Evolutionary conservation across 2,329 filamentous ascomycete genomes (phyloP).

Genomic region (Xylaria hypoxylon): DNA sequence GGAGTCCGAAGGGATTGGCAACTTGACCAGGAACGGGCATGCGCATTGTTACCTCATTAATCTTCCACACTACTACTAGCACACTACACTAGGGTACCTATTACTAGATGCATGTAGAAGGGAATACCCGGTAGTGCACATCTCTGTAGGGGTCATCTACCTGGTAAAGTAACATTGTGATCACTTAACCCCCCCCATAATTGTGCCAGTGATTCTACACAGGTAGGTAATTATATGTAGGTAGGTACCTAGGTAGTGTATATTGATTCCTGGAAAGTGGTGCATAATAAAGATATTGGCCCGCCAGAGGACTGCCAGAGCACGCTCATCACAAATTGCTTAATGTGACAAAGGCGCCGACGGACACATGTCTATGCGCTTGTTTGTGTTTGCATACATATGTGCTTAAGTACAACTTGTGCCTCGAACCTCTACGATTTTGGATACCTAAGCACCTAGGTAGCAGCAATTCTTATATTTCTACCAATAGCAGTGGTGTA

Average conservation of each 20-base stretch:
- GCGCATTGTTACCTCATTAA: constrained; percentile 16
- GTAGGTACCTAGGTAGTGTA: not conserved
- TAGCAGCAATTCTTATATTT: not conserved
- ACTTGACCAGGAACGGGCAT: constrained; percentile 23
- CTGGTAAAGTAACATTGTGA: constrained; percentile 5
- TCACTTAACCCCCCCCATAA: constrained; percentile 1
- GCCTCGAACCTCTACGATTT: not conserved
- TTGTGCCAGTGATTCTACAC: not conserved
- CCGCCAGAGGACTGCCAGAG: not conserved
- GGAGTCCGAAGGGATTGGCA: constrained; percentile 37
- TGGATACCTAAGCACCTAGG: no score
- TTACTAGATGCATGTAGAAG: no score
- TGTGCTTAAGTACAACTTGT: not conserved
- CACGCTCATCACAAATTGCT: constrained; percentile 12
- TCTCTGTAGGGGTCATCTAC: not conserved
- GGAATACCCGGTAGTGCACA: constrained; percentile 4
- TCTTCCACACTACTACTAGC: not conserved
- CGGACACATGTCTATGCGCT: no score
- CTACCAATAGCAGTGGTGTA: not conserved
- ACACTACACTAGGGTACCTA: constrained; percentile 1
- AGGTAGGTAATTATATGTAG: no score
- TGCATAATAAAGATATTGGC: constrained; percentile 1
- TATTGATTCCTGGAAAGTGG: constrained; percentile 1
- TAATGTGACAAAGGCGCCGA: constrained; percentile 1
- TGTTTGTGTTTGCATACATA: not conserved